These are phyloP conservation scores for Raphanus raphanistrum DNA, from an alignment of 345 rosid genomes.

Conservation along the genomic window DNA sequence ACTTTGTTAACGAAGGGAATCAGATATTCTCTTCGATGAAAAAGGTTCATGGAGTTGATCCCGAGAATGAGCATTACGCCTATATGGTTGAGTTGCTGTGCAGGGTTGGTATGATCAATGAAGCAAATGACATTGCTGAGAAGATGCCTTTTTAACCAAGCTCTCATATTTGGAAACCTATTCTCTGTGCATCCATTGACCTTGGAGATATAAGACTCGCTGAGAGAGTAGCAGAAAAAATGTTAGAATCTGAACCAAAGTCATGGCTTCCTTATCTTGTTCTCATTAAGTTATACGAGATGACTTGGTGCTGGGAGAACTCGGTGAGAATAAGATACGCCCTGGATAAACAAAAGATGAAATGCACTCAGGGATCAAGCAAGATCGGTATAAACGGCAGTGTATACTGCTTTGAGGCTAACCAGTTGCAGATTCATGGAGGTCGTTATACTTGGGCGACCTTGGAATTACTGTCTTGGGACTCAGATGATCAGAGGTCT, in stretches of 20 bases:
- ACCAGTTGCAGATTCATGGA: slow-evolving; percentile 55
- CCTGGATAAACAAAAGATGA: slow-evolving; percentile 41
- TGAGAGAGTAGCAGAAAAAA: slow-evolving; percentile 48
- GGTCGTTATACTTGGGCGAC: slow-evolving; percentile 44
- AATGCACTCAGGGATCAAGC: slow-evolving; percentile 51
- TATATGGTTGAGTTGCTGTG: slow-evolving; percentile 54
- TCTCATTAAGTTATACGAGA: slow-evolving; percentile 54
- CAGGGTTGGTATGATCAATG: slow-evolving; percentile 47
- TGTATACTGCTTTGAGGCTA: slow-evolving; percentile 45
- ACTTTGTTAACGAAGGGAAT: slow-evolving; percentile 51
- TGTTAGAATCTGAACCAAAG: slow-evolving; percentile 47
- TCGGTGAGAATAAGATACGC: slow-evolving; percentile 49
- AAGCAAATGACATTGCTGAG: slow-evolving; percentile 45
- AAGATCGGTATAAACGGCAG: slow-evolving; percentile 50
- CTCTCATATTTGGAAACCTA: slow-evolving; percentile 48
- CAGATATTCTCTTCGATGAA: slow-evolving; percentile 57
- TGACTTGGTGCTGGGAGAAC: slow-evolving; percentile 64
- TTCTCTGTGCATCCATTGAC: slow-evolving; percentile 43
- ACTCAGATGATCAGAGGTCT: slow-evolving; percentile 42
- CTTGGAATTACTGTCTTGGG: slow-evolving; percentile 51
- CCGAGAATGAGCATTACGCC: slow-evolving; percentile 56
- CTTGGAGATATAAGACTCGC: slow-evolving; percentile 43
- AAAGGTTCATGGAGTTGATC: slow-evolving; percentile 43
- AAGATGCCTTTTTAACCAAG: slow-evolving; percentile 51
- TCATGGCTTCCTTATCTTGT: slow-evolving; percentile 51